Percentiles rank a stretch among this genome's conserved stretches.
Conservation (phyloP, 495 filamentous ascomycete species). For the Xylaria flabelliformis region DNA sequence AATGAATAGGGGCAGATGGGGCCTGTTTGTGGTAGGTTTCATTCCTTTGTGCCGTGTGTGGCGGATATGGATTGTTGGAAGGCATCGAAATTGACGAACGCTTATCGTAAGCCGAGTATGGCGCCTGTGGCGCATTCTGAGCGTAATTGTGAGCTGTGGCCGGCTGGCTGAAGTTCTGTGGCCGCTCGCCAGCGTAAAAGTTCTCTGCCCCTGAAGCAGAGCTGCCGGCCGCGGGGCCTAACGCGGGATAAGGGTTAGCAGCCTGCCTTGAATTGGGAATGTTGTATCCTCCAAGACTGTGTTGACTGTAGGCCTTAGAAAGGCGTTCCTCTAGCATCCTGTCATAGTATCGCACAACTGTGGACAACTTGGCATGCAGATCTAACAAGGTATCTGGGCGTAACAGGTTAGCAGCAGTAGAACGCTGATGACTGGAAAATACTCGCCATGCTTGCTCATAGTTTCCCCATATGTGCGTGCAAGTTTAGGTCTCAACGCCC, state of each 20-base stretch:
- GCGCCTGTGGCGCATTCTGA: constrained; percentile 44
- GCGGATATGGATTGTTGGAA: constrained; percentile 53
- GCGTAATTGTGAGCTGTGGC: constrained; percentile 47
- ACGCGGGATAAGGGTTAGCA: constrained; percentile 70
- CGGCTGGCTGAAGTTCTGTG: constrained; percentile 59
- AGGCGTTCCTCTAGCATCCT: constrained; percentile 96
- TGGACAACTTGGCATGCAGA: constrained; percentile 91
- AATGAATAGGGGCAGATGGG: constrained; percentile 42
- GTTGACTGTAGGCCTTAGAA: constrained; percentile 89
- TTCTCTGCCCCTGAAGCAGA: constrained; percentile 68
- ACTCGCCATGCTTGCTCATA: constrained; percentile 97
- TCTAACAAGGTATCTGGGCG: constrained; percentile 80
- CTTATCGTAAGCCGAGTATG: constrained; percentile 48
- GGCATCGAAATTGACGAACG: constrained; percentile 45
- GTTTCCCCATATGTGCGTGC: constrained; percentile 97
- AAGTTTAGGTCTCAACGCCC: constrained; percentile 87
- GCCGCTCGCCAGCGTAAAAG: constrained; percentile 76
- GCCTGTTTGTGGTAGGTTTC: constrained; percentile 51
- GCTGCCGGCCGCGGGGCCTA: constrained; percentile 54
- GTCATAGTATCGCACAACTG: constrained; percentile 98
- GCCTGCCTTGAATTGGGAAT: constrained; percentile 59
- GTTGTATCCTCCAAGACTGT: constrained; percentile 63
- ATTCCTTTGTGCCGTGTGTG: constrained; percentile 52
- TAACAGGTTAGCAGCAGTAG: constrained; percentile 44
- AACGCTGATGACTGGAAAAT: constrained; percentile 5